These are phyloP conservation scores for Fremontodendron californicum DNA, from an alignment of 345 rosid genomes.

Conservation along the genomic window DNA sequence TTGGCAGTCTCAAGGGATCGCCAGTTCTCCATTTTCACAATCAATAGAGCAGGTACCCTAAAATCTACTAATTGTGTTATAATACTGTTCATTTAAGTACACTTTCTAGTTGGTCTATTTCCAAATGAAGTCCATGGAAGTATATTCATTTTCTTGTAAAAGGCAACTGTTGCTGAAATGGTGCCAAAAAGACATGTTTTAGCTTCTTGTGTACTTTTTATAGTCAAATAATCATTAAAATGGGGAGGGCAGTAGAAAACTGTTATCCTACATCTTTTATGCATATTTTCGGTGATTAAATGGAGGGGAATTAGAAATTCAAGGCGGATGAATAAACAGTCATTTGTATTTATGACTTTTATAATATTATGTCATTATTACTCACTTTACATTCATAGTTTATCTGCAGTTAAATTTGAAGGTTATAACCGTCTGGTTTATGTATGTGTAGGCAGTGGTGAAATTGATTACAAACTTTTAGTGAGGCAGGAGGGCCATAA, in stretches of 20 bases:
- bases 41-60: slow-evolving; percentile 50
- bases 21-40: slow-evolving; percentile 79
- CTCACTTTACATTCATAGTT: not conserved
- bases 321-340: not conserved
- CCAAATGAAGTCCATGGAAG: not conserved
- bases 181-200: not conserved
- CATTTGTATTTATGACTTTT: not conserved
- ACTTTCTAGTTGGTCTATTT: not conserved
- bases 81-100: not conserved
- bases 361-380: not conserved
- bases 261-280: not conserved
- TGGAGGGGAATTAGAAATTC: not conserved
- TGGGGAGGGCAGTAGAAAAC: not conserved
- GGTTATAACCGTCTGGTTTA: not conserved
- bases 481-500: slow-evolving; percentile 86
- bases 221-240: not conserved
- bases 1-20: slow-evolving; percentile 92
- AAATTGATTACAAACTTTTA: slow-evolving; percentile 47
- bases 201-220: not conserved
- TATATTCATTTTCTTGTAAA: not conserved
- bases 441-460: slow-evolving; percentile 38
- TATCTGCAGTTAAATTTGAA: not conserved
- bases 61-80: not conserved
- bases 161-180: not conserved
- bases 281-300: not conserved